Conservation (phyloP, 768 basidiomycete genomes). For the Pleurotus eryngii region DNA sequence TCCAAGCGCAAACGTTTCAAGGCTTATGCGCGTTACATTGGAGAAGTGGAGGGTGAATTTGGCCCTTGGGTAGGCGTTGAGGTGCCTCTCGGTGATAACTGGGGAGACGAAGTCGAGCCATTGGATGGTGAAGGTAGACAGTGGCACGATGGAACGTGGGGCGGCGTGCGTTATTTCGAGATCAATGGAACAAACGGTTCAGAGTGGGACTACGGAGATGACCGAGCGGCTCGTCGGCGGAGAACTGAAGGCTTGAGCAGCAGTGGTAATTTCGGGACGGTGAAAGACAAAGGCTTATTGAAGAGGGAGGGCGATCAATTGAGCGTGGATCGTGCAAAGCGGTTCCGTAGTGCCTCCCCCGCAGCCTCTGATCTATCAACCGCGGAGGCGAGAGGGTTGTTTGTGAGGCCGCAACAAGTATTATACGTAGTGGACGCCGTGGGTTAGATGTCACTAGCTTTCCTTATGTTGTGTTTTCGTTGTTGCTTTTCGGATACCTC, state of each 20-base stretch:
- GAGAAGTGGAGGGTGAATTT: constrained; percentile 74
- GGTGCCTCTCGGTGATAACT: constrained; percentile 66
- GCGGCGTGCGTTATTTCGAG: constrained; percentile 82
- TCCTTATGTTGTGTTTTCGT: not conserved
- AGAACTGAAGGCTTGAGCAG: constrained; percentile 34
- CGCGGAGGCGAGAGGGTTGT: constrained; percentile 67
- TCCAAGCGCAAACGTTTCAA: constrained; percentile 81
- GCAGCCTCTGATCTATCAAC: constrained; percentile 50
- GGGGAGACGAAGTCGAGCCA: constrained; percentile 30
- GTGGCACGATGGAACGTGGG: constrained; percentile 86
- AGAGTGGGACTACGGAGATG: constrained; percentile 65
- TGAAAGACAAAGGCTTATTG: constrained; percentile 24
- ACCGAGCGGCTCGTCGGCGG: constrained; percentile 43
- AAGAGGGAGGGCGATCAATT: constrained; percentile 43
- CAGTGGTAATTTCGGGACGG: constrained; percentile 19
- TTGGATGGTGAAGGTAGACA: constrained; percentile 50
- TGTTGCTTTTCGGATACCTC: not conserved
- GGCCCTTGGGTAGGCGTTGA: constrained; percentile 93
- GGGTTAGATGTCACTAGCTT: constrained; percentile 26
- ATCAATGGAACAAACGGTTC: constrained; percentile 42
- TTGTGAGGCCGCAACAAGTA: constrained; percentile 84
- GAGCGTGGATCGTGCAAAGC: constrained; percentile 58
- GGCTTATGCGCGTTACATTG: constrained; percentile 85
- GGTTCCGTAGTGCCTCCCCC: constrained; percentile 71
- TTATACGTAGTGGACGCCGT: constrained; percentile 85